phyloP scores from a whole-genome alignment of 2,329 filamentous ascomycete species.

The Beauveria varroae region DNA sequence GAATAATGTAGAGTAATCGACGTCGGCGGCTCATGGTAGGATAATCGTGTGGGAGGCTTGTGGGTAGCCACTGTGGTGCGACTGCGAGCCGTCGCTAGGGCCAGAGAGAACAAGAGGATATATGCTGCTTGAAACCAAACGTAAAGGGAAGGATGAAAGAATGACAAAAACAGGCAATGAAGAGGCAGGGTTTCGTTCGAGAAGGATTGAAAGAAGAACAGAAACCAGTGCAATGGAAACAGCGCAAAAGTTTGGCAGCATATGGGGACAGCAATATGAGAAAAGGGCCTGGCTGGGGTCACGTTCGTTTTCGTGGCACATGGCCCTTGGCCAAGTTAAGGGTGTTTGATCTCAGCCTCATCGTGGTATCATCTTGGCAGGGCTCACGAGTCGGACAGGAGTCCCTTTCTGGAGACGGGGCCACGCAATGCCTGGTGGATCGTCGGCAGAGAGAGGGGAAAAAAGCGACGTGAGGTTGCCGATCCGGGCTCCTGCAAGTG shows the following conservation, averaged over 20 bases:
- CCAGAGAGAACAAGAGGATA: neutral
- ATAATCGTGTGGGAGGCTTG: neutral
- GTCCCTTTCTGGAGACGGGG: neutral
- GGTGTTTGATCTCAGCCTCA: slow-evolving; percentile 8
- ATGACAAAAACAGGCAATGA: neutral
- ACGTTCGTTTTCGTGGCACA: neutral
- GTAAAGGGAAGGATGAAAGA: neutral
- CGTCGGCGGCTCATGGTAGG: slow-evolving; percentile 4
- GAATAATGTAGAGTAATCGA: neutral
- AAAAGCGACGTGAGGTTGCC: neutral
- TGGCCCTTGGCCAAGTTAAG: neutral
- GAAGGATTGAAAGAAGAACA: neutral
- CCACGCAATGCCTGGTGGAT: slow-evolving; percentile 6
- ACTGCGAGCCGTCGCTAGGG: no score
- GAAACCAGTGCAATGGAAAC: neutral
- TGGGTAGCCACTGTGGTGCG: neutral
- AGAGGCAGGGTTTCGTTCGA: neutral
- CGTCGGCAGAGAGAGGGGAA: neutral
- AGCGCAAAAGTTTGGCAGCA: neutral
- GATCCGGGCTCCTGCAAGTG: neutral
- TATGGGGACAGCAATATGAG: neutral
- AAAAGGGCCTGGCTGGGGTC: neutral
- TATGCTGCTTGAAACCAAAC: neutral
- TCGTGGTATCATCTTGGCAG: slow-evolving; percentile 1
- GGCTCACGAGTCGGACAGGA: neutral